Evolutionary conservation across 148 eudicot genomes (phyloP), one percentile per base, ranked within the genome.

Genomic region (Camellia lanceoleosa): DNA sequence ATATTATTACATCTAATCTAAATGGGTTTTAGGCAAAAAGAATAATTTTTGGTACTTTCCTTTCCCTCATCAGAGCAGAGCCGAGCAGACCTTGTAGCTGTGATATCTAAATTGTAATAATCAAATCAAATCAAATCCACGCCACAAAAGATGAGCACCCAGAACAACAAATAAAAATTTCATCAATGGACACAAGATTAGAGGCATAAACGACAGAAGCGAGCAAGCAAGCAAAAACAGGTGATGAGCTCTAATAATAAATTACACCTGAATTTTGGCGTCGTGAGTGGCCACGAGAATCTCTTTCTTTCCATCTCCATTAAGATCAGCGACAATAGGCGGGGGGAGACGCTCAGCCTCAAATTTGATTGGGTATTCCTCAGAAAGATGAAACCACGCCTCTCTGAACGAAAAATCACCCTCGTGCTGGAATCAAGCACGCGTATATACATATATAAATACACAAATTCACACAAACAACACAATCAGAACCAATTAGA

Each of bases 331-430:
- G 5, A 96, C 92, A 46, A 96, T 74, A 0, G 99, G 99, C 1
- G 98, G 98, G 23, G 99, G 99, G 64, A 96, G 97, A 30, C 99
- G 98, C 38, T 93, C 99, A 0, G 85, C 98, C 86, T 93, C 98
- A 79, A 87, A 96, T 84, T 91, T 92, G 78, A 96, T 89, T 18
- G 98, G 99, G 80, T 93, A 93, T 72, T 96, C 99, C 81, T 96
- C 99, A 20, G 89, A 90, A 4, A 96, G 86, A 86, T 96, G 99
- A 52, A 91, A 91, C 99, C 98, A 96, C 38, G 99, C 90, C 81
- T 96, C 99, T 76, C 88, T 91, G 82, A 96, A 96, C 58, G 97
- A 91, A 77, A 96, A 92, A 85, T 93, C 99, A 60, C 99, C 99
- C 80, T 93, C 97, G 67, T 96, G 99, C 99, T 96, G 74, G 54